Base-by-base conservation (phyloP, 495 filamentous ascomycete species). In the Hypoxylon trugodes region DNA sequence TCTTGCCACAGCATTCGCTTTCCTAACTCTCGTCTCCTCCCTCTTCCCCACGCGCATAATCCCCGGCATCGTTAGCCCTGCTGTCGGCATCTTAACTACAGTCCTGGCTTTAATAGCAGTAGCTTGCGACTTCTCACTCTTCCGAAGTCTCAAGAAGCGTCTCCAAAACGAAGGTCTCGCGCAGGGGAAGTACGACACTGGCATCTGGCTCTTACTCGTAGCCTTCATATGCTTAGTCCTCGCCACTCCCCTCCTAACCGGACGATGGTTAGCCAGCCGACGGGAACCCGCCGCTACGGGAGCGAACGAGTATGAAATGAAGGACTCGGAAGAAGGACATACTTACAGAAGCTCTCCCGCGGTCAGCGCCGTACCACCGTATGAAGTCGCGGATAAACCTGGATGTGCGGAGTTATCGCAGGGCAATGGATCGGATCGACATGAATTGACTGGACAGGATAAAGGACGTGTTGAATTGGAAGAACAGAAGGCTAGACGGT, bases 401-500 rank as follows among this genome's bases (percentile, higher is more conserved):
- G 50, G 33, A 13, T 21, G 16, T 41, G 22, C 15, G 37, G 37
- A 41, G 37, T 19, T 41, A n/a, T 43, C 51, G 1, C 37, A 22
- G 37, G 51, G 37, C 8, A 13, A n/a, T 25, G 4, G n/a, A 15
- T 25, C 22, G 3, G 45, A 35, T 8, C 36, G 56, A 4, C 46
- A 51, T 28, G 45, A 59, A 46, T 18, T 59, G 18, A 26, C 5
- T n/a, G 25, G 37, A 3, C 26, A 26, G 37, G 19, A 47, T 12
- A 9, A 4, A 13, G 19, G 9, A 2, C n/a, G 6, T 1, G 19
- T 28, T 9, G 71, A 32, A 46, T 50, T 40, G 69, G 63, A 41
- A 61, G 60, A 37, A 66, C 62, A 6, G 51, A 66, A 43, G n/a
- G n/a, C n/a, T 73, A 68, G 13, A 55, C 48, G 19, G 66, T 68